Percentiles rank a stretch among this genome's conserved stretches.
Evolutionary conservation across 345 rosid species (phyloP).

Genomic region (Bretschneidera sinensis): DNA sequence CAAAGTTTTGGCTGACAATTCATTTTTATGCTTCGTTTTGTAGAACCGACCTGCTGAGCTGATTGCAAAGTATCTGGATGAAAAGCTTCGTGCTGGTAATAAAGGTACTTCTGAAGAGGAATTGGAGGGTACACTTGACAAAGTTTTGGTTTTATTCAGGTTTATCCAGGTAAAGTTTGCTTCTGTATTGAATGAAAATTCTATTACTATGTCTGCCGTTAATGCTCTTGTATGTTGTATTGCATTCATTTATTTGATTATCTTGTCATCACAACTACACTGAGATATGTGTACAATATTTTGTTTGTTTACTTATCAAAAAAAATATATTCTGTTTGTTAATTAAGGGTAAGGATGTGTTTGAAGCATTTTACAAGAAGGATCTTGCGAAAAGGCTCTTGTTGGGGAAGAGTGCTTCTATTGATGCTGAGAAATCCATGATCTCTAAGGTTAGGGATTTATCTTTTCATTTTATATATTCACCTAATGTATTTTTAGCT

Average conservation of each 20-base stretch:
- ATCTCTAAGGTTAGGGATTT: conserved; percentile 75
- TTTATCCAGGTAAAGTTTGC: conserved; percentile 74
- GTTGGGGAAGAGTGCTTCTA: conserved; percentile 96
- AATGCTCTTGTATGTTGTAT: neutral
- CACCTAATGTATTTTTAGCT: too few relatives aligned
- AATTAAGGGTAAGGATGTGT: conserved; percentile 90
- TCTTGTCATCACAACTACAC: conserved; percentile 12
- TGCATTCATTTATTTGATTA: conserved; percentile 1
- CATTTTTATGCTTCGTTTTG: conserved; percentile 24
- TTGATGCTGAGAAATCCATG: conserved; percentile 99
- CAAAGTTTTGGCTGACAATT: too few relatives aligned
- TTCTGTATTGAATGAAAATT: neutral
- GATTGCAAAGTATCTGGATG: conserved; percentile 96
- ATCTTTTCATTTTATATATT: too few relatives aligned
- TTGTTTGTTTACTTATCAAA: too few relatives aligned
- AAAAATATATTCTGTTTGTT: too few relatives aligned
- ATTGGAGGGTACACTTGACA: conserved; percentile 94
- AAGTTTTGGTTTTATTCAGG: conserved; percentile 94
- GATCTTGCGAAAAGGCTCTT: conserved; percentile 96
- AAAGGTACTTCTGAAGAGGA: conserved; percentile 99
- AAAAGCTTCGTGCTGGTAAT: conserved; percentile 98
- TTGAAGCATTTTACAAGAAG: conserved; percentile 97
- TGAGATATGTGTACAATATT: neutral
- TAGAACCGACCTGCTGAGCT: conserved; percentile 98
- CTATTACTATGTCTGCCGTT: neutral